phyloP scores from a whole-genome alignment of 2,329 filamentous ascomycete genomes.

The Immersiporthe knoxdaviesiana region DNA sequence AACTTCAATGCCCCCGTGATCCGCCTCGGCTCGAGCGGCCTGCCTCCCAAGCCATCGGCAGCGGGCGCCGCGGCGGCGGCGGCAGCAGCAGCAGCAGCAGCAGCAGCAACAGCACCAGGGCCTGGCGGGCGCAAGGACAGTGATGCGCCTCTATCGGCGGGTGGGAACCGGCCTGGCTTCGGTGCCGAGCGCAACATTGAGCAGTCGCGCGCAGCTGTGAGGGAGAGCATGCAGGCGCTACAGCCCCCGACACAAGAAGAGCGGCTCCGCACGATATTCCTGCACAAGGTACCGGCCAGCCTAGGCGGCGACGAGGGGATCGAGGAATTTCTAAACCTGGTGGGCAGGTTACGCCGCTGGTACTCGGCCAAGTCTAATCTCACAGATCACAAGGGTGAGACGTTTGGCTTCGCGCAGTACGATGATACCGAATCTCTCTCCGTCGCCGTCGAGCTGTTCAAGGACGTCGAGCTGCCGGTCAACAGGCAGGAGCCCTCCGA shows the following conservation, averaged over 20 bases:
- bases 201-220: slow-evolving; percentile 65
- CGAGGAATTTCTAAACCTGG: slow-evolving; percentile 76
- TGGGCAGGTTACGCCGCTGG: slow-evolving; percentile 82
- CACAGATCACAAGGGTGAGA: slow-evolving; percentile 75
- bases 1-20: slow-evolving; percentile 98
- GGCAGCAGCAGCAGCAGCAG: slow-evolving; percentile 41
- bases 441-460: slow-evolving; percentile 81
- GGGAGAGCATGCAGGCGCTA: slow-evolving; percentile 72
- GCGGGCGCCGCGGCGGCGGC: slow-evolving; percentile 46
- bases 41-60: slow-evolving; percentile 63
- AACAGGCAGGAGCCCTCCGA: slow-evolving; percentile 68
- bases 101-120: slow-evolving; percentile 40
- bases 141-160: slow-evolving; percentile 44
- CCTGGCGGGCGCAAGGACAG: slow-evolving; percentile 53
- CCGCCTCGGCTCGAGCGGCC: slow-evolving; percentile 72
- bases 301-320: slow-evolving; percentile 76
- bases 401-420: slow-evolving; percentile 95
- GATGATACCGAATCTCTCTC: slow-evolving; percentile 88
- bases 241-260: slow-evolving; percentile 88
- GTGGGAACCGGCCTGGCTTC: slow-evolving; percentile 48
- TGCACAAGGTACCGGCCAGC: slow-evolving; percentile 83
- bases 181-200: slow-evolving; percentile 70
- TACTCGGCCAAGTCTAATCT: slow-evolving; percentile 67
- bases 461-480: slow-evolving; percentile 78
- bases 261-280: slow-evolving; percentile 86